These are phyloP conservation scores for Teratosphaeria destructans DNA, from an alignment of 2,329 filamentous ascomycete species.

Conservation along the genomic window DNA sequence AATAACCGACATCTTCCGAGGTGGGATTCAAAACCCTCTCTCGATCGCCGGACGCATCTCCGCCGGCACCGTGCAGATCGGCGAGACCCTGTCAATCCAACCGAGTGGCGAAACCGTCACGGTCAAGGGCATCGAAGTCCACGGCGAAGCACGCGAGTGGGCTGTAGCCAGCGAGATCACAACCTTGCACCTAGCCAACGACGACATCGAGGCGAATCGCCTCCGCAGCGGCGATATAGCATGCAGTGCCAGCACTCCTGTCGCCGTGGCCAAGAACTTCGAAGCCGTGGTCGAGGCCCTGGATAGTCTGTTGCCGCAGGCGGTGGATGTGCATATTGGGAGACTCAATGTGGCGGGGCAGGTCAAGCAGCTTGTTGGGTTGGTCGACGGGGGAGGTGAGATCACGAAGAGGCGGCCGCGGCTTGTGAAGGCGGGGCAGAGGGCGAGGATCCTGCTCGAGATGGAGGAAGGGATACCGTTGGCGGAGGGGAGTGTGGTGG, in stretches of 20 bases:
- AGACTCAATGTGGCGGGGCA: constrained; percentile 67
- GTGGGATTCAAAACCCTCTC: constrained; percentile 66
- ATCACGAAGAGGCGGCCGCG: constrained; percentile 72
- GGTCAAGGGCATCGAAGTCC: constrained; percentile 71
- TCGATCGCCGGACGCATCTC: constrained; percentile 82
- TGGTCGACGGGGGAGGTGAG: constrained; percentile 65
- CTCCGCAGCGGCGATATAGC: constrained; percentile 71
- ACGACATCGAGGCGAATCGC: constrained; percentile 69
- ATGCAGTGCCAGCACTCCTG: constrained; percentile 53
- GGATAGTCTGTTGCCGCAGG: constrained; percentile 79
- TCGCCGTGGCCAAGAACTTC: constrained; percentile 62
- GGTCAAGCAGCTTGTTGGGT: constrained; percentile 60
- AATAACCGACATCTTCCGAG: constrained; percentile 76
- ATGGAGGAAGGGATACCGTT: constrained; percentile 64
- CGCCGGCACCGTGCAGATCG: constrained; percentile 70
- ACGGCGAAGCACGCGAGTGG: constrained; percentile 68
- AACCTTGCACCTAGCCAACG: constrained; percentile 60
- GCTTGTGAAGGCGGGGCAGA: constrained; percentile 68
- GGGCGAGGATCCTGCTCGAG: constrained; percentile 55
- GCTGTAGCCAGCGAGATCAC: constrained; percentile 86
- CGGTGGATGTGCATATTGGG: constrained; percentile 79
- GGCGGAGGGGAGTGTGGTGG: constrained; percentile 68
- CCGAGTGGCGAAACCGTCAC: constrained; percentile 72
- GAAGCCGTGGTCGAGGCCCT: constrained; percentile 80
- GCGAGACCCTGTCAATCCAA: constrained; percentile 68